These are phyloP conservation scores for Tubosaeta brunneosetosa DNA, from an alignment of 768 basidiomycete genomes.

Conservation along the genomic window DNA sequence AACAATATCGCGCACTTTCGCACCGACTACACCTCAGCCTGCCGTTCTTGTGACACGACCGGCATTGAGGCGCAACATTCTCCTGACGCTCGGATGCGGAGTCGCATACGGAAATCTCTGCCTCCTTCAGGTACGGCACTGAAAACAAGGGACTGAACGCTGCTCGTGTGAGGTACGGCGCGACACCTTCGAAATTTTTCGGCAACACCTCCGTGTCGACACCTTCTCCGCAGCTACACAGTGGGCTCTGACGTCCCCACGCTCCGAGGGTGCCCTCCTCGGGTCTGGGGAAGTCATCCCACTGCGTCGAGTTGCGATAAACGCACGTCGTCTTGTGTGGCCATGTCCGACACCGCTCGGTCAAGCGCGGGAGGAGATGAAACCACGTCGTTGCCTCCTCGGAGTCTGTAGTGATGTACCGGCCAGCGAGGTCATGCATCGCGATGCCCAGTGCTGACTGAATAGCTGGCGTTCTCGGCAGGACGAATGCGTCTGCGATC, in stretches of 20 bases:
- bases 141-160: constrained; percentile 53
- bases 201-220: constrained; percentile 12
- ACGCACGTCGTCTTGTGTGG: constrained; percentile 41
- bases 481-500: constrained; percentile 44
- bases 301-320: constrained; percentile 21
- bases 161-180: constrained; percentile 43
- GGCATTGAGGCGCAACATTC: not conserved
- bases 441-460: not conserved
- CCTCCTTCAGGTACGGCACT: constrained; percentile 42
- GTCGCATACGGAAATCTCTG: not conserved
- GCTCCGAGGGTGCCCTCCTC: constrained; percentile 29
- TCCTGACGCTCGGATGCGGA: not conserved
- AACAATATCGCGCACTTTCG: constrained; percentile 39
- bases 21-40: constrained; percentile 33
- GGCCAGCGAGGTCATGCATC: constrained; percentile 4
- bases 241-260: constrained; percentile 3
- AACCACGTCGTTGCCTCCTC: constrained; percentile 39
- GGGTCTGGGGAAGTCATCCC: constrained; percentile 1
- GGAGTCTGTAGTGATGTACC: constrained; percentile 6
- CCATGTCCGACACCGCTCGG: constrained; percentile 54
- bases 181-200: constrained; percentile 35
- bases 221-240: constrained; percentile 15
- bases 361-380: constrained; percentile 46
- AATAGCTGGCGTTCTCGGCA: constrained; percentile 28
- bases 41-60: constrained; percentile 3